Conservation (phyloP, 768 basidiomycete genomes). For the Pleurotus tuoliensis region DNA sequence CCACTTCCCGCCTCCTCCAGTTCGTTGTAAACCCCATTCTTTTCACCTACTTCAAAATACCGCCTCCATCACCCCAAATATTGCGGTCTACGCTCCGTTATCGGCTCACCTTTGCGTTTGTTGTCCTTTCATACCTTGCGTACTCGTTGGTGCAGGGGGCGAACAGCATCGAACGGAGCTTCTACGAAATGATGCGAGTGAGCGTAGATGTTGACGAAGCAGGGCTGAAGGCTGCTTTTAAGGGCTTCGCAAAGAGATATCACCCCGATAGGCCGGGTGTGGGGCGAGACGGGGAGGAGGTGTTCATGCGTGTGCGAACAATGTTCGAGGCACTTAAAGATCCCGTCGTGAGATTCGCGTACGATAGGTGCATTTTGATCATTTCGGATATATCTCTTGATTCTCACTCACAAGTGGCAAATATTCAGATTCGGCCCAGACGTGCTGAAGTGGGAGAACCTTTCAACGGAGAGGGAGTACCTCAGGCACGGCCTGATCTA, state of each 20-base stretch:
- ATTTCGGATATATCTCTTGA: conserved; percentile 1
- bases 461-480: conserved; percentile 67
- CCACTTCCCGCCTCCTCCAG: conserved; percentile 47
- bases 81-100: conserved; percentile 53
- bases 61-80: conserved; percentile 38
- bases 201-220: conserved; percentile 58
- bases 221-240: conserved; percentile 68
- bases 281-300: conserved; percentile 50
- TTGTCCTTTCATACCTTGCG: conserved; percentile 61
- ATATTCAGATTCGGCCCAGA: conserved; percentile 69
- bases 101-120: conserved; percentile 56
- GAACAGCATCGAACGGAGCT: conserved; percentile 60
- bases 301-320: conserved; percentile 69
- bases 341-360: conserved; percentile 77
- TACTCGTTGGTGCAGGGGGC: conserved; percentile 63
- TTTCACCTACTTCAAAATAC: conserved; percentile 25
- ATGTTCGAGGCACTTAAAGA: conserved; percentile 78
- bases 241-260: conserved; percentile 65
- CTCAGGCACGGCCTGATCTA: conserved; percentile 60
- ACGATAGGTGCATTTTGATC: conserved; percentile 62
- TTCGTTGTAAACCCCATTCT: conserved; percentile 34
- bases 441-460: conserved; percentile 63
- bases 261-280: conserved; percentile 74
- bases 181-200: conserved; percentile 73
- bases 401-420: neutral